A percentile compares a stretch with the other conserved stretches of the same genome.
Evolutionary conservation across 345 rosid genomes (phyloP).

Genomic region (Turritis glabra): DNA sequence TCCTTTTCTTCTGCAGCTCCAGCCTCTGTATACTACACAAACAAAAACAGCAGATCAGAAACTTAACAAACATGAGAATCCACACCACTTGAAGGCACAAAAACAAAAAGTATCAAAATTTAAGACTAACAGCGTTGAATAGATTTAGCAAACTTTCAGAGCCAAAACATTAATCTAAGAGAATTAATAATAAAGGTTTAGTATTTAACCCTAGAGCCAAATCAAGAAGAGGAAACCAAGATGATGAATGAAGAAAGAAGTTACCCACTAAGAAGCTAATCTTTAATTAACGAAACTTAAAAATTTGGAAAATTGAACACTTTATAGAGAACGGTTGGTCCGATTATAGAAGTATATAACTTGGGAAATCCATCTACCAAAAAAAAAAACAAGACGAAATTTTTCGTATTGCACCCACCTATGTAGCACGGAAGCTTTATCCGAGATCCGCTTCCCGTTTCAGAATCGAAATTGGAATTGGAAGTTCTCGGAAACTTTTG

Average conservation of each 20-base stretch:
- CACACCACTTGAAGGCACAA: not conserved
- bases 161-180: slow-evolving; percentile 9
- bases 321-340: slow-evolving; percentile 6
- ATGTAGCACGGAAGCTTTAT: no score
- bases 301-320: slow-evolving; percentile 28
- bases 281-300: slow-evolving; percentile 23
- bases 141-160: not conserved
- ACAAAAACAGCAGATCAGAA: not conserved
- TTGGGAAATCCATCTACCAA: slow-evolving; percentile 11
- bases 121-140: slow-evolving; percentile 12
- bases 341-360: slow-evolving; percentile 25
- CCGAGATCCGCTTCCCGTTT: no score
- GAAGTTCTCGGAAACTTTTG: no score
- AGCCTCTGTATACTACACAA: slow-evolving; percentile 60
- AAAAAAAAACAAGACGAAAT: not conserved
- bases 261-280: not conserved
- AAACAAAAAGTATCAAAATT: not conserved
- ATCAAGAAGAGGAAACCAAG: not conserved
- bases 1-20: slow-evolving; percentile 80
- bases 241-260: no score
- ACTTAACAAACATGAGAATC: slow-evolving; percentile 3
- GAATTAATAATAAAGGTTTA: not conserved
- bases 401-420: slow-evolving; percentile 10
- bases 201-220: slow-evolving; percentile 14
- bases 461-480: no score